phyloP scores from a whole-genome alignment of 2,329 filamentous ascomycete genomes.

The Penicillium rolfsii region DNA sequence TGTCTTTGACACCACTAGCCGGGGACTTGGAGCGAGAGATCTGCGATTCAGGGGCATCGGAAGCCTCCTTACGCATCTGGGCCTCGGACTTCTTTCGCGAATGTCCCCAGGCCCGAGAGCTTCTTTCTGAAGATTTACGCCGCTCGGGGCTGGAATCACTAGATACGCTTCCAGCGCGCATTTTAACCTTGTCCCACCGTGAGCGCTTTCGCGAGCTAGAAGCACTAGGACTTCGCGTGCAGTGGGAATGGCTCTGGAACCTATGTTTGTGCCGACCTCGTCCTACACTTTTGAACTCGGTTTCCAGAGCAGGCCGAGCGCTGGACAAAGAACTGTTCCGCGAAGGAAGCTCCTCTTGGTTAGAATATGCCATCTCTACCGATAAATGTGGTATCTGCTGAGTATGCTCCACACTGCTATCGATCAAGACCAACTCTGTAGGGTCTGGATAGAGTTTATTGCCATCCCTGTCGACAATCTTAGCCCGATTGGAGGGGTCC shows the following conservation, averaged over 20 bases:
- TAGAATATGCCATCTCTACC: conserved; percentile 22
- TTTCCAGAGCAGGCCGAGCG: conserved; percentile 38
- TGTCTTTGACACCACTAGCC: conserved; percentile 3
- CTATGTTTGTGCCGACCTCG: conserved; percentile 65
- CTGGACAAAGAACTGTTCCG: conserved; percentile 44
- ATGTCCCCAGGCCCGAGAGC: conserved; percentile 11
- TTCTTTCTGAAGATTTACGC: conserved; percentile 15
- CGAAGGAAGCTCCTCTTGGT: conserved; percentile 27
- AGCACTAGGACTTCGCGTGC: conserved; percentile 58
- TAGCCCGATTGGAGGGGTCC: conserved; percentile 74
- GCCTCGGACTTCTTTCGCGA: conserved; percentile 20
- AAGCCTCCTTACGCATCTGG: conserved; percentile 9
- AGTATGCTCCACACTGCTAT: conserved; percentile 16
- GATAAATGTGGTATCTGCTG: conserved; percentile 27
- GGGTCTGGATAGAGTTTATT: conserved; percentile 63
- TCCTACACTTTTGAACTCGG: conserved; percentile 53
- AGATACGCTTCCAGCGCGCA: conserved; percentile 57
- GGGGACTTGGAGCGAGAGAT: conserved; percentile 18
- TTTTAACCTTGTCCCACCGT: conserved; percentile 58
- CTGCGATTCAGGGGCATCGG: conserved; percentile 14
- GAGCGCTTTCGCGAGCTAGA: conserved; percentile 55
- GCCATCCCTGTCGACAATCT: conserved; percentile 80
- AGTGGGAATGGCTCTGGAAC: conserved; percentile 60
- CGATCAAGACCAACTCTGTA: conserved; percentile 27
- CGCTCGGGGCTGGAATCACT: conserved; percentile 59